Evolutionary conservation across 1,284 basidiomycete species (phyloP).

Genomic region (Bjerkandera adusta): DNA sequence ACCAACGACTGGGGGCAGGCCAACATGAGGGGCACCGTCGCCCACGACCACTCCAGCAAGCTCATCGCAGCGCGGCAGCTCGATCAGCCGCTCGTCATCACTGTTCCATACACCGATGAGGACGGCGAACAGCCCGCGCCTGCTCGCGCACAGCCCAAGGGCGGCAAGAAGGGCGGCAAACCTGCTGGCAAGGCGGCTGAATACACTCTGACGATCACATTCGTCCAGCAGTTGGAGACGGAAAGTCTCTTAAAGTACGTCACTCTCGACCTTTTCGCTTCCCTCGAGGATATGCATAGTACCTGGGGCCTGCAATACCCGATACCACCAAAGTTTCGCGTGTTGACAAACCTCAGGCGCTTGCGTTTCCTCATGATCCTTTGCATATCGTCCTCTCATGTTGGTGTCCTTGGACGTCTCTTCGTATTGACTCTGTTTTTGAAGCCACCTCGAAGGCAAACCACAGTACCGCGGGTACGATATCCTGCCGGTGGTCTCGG

Average conservation of each 20-base stretch:
- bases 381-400: conserved; percentile 13
- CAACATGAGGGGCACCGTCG: conserved; percentile 53
- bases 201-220: conserved; percentile 64
- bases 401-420: not conserved
- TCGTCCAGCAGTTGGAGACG: conserved; percentile 56
- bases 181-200: conserved; percentile 40
- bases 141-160: conserved; percentile 14
- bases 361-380: conserved; percentile 16
- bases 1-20: conserved; percentile 51
- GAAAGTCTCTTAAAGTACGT: conserved; percentile 53
- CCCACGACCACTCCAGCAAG: conserved; percentile 69
- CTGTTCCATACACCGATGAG: conserved; percentile 60
- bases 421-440: conserved; percentile 11
- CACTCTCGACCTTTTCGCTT: not conserved
- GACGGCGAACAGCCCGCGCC: conserved; percentile 40
- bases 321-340: conserved; percentile 13
- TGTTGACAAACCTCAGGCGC: conserved; percentile 20
- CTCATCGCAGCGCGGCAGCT: conserved; percentile 56
- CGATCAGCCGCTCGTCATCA: conserved; percentile 56
- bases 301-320: conserved; percentile 19
- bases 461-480: conserved; percentile 61
- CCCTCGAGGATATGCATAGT: conserved; percentile 16
- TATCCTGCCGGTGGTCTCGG: conserved; percentile 64
- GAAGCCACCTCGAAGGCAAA: conserved; percentile 61
- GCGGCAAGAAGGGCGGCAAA: conserved; percentile 12